Base-by-base conservation (phyloP, 2,329 filamentous ascomycete species). In the Talaromyces sp. region DNA sequence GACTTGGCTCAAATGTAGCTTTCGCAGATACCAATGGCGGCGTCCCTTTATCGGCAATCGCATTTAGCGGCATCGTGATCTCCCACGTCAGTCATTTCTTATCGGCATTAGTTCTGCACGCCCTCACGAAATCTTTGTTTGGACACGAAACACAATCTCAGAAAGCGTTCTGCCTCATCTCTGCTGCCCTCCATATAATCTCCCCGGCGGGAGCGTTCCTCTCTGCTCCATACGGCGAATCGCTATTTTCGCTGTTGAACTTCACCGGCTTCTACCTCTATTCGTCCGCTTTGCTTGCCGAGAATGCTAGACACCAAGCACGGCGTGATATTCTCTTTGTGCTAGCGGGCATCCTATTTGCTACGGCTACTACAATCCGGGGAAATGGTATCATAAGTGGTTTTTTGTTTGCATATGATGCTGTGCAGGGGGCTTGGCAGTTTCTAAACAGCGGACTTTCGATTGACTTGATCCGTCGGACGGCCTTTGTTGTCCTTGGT, bases 141-240 rank as follows among this genome's bases (percentile, higher is more conserved):
- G 73, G 73, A n/a, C 62, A 70, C 41, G 67, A 73, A n/a, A 75
- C 70, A n/a, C 49, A 69, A 22, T 67, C 69, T n/a, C 72, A 74
- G 47, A 68, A 68, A 52, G 68, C 75, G 63, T 63, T 75, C 68
- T 68, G 81, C 1, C 88, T 94, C 67, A 74, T 90, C 24, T 84
- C 92, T 9, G 87, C 92, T 3, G 80, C 85, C 16, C 81, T 98
- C 58, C 92, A 98, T 75, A 85, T 96, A 63, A 73, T 98, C 58
- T 95, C 91, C 0, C 94, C 95, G 0, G 95, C 91, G 0, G 94
- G 94, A 0, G 79, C 97, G 2, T 98, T 99, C 74, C 85, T 99
- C 19, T 93, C 90, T 0, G 90, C 93, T 0, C 92, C 94, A 0
- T 96, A 95, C 76, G 85, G 87, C 10, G 95, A 99, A 79, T 87